Evolutionary conservation across 1,139 yeast genomes (phyloP).

Genomic region (Candida frijolesensis): DNA sequence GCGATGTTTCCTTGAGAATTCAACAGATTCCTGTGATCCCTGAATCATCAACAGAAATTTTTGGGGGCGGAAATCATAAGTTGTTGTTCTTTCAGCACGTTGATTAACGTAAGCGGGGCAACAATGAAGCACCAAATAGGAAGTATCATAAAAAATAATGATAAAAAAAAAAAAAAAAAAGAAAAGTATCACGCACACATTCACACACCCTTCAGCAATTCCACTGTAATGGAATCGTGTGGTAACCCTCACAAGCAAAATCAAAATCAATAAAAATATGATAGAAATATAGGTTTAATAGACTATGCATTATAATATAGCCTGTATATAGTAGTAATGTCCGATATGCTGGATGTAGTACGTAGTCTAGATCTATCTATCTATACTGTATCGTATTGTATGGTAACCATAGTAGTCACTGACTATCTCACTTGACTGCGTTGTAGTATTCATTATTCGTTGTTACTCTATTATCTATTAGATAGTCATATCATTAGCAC

Average conservation of each 20-base stretch:
- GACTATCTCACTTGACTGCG: too few species aligned
- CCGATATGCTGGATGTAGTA: too few species aligned
- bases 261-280: not conserved
- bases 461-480: too few species aligned
- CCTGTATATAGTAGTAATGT: too few species aligned
- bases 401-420: too few species aligned
- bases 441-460: too few species aligned
- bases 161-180: not conserved
- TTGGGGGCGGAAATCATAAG: not conserved
- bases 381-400: too few species aligned
- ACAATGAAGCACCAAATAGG: not conserved
- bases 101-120: not conserved
- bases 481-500: too few species aligned
- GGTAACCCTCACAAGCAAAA: not conserved
- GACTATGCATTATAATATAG: too few species aligned
- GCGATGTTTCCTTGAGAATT: too few species aligned
- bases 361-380: too few species aligned
- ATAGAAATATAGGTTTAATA: too few species aligned
- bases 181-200: not conserved
- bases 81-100: not conserved
- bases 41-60: not conserved
- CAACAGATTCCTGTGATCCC: not conserved
- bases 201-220: not conserved
- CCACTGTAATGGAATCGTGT: not conserved
- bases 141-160: not conserved